phyloP scores from a whole-genome alignment of 352 stramenopile genomes.

The Phytopythium chamaehyphon region DNA sequence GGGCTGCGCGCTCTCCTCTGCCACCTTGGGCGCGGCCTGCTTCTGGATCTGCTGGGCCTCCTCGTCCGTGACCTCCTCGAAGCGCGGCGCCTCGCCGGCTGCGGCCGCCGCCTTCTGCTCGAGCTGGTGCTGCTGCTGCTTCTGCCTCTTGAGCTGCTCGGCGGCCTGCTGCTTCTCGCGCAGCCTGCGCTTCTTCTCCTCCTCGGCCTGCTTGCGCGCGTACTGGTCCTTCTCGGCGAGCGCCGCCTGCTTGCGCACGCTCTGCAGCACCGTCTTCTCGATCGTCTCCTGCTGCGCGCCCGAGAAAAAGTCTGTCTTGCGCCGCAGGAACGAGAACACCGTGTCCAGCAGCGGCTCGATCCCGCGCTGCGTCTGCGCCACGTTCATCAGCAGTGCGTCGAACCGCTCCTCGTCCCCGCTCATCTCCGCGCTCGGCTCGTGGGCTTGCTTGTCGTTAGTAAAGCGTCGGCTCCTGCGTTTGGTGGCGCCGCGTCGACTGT shows the following conservation, averaged over 20 bases:
- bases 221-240: conserved; percentile 81
- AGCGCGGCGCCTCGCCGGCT: conserved; percentile 42
- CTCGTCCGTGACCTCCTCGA: conserved; percentile 81
- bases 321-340: conserved; percentile 97
- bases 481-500: background rate
- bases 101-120: conserved; percentile 22
- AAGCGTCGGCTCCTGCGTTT: background rate
- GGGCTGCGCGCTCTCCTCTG: conserved; percentile 11
- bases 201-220: conserved; percentile 60
- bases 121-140: conserved; percentile 36
- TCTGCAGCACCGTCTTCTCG: conserved; percentile 85
- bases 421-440: conserved; percentile 22
- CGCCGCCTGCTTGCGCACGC: conserved; percentile 90
- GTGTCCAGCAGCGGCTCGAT: conserved; percentile 98
- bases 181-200: conserved; percentile 56
- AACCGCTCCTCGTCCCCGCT: conserved; percentile 66
- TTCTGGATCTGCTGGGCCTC: conserved; percentile 14
- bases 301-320: conserved; percentile 99
- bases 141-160: conserved; percentile 43
- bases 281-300: conserved; percentile 76
- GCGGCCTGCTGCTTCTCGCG: conserved; percentile 50
- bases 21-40: conserved; percentile 20
- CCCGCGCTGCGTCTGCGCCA: conserved; percentile 94
- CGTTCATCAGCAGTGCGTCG: conserved; percentile 96
- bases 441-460: background rate